Base-by-base conservation (phyloP, 2,329 filamentous ascomycete genomes). In the Hirsutella minnesotensis region DNA sequence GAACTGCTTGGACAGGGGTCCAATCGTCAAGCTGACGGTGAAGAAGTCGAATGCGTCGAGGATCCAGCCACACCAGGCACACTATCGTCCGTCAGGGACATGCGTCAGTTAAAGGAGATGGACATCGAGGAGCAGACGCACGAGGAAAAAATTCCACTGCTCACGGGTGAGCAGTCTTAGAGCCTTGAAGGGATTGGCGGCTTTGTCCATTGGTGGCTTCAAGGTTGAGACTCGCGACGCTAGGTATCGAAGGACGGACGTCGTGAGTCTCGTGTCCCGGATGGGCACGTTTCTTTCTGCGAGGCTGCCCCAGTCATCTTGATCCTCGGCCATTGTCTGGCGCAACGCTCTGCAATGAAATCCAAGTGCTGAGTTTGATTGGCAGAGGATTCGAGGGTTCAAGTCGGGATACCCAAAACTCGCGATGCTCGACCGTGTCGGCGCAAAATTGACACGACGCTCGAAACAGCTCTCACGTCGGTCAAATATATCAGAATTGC, bases 41-140 rank as follows among this genome's bases (percentile, higher is more conserved):
- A 80, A 79, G 62, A 81, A 82, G 57, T 83, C 79, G 49, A 81
- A 81, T 3, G 77, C 68, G 53, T 81, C 76, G 75, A 73, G 78
- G 1, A 70, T 72, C 73, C 77, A 24, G 24, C 22, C 9, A 13
- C 27, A 41, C 18, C 30, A 27, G 13, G 20, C 5, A 41, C 18
- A 40, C 33, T 35, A n/a, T n/a, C 4, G 9, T 13, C 16, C n/a
- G 33, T 18, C 16, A 35, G 15, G 9, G 16, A 18, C 5, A 5
- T 16, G 12, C 3, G 15, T 18, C 16, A 16, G 16, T 35, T 9
- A n/a, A 16, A 35, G 33, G n/a, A 16, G 1, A 4, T 1, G 8
- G 33, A 18, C 9, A 18, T 9, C 5, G n/a, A 5, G 33, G 33
- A 62, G 57, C 39, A 77, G 76, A 2, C 72, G 70, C 41, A 77